Evolutionary conservation across 2,329 filamentous ascomycete species (phyloP).

Genomic region (Xylariaceae sp.): DNA sequence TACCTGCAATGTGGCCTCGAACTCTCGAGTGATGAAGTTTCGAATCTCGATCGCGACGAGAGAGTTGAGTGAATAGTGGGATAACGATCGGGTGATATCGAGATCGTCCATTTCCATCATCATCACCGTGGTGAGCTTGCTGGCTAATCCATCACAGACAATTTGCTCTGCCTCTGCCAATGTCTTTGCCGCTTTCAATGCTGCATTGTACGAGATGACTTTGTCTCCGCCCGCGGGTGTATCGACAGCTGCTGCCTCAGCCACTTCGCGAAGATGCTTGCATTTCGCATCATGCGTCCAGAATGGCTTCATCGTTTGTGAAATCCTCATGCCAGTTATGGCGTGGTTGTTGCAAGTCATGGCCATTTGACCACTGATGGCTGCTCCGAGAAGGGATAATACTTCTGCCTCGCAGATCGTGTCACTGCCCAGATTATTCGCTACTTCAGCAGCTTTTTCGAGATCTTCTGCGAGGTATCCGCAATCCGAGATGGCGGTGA

Average conservation of each 20-base stretch:
- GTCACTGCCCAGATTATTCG: constrained; percentile 46
- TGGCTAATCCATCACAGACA: constrained; percentile 41
- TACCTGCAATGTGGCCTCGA: constrained; percentile 49
- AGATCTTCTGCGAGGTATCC: constrained; percentile 47
- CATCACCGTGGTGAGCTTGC: constrained; percentile 45
- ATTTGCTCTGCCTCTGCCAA: constrained; percentile 42
- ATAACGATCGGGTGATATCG: constrained; percentile 40
- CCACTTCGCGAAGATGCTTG: constrained; percentile 41
- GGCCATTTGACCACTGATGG: constrained; percentile 42
- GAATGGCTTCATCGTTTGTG: constrained; percentile 43
- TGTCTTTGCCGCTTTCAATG: constrained; percentile 39
- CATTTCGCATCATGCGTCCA: constrained; percentile 53
- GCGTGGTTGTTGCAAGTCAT: constrained; percentile 44
- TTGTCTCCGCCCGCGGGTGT: constrained; percentile 24
- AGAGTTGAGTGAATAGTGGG: constrained; percentile 43
- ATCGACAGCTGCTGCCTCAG: constrained; percentile 36
- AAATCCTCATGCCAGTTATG: constrained; percentile 51
- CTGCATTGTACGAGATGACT: constrained; percentile 40
- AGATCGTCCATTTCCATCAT: constrained; percentile 47
- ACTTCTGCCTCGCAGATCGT: constrained; percentile 50
- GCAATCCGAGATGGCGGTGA: constrained; percentile 47
- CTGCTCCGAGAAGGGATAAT: constrained; percentile 47
- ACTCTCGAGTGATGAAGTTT: constrained; percentile 46
- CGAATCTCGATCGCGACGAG: constrained; percentile 47
- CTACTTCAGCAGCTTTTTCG: constrained; percentile 40